Base-by-base conservation (phyloP, 306 rosid genomes). In the Abrus pulchellus region DNA sequence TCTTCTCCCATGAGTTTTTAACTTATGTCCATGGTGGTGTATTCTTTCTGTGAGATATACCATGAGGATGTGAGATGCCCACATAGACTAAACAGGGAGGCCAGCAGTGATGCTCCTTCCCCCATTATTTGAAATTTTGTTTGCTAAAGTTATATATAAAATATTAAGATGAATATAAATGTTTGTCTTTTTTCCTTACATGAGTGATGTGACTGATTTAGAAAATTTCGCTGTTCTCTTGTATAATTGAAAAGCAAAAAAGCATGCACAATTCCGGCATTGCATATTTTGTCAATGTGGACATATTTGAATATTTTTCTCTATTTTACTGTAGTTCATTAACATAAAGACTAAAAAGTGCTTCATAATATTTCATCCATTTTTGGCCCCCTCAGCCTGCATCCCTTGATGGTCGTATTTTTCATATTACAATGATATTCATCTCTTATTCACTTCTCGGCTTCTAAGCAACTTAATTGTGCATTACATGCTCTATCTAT, bases 21-120 rank as follows among this genome's bases (percentile, higher is more conserved):
- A 13, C 44, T 74, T 62, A 50, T 61, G 45, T n/a, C 29, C 44
- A 27, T 73, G 30, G 68, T 45, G 68, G 34, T 57, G 68, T 12
- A 12, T 28, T 36, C 36, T 53, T 74, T 36, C 36, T 55, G 27
- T 55, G 75, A 38, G 32, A 54, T 54, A 72, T 68, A 13, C 2
- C 5, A 33, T 43, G 5, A 28, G 55, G 27, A 49, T 77, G 6
- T 43, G 57, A 4, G 40, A 43, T 68, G 64, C 45, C 6, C 45
- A 7, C 34, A 20, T 3, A 53, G 6, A 20, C 10, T 14, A 43
- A 13, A 66, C 41, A 49, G 27, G 20, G 34, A 14, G n/a, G 3
- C 3, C 13, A 14, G 13, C 49, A 38, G 32, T 64, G 49, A n/a
- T 64, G 6, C 49, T 38, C 32, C 10, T 44, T 9, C 47, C 47